Evolutionary conservation across 345 rosid species (phyloP).

Genomic region (Cardiospermum halicacabum): DNA sequence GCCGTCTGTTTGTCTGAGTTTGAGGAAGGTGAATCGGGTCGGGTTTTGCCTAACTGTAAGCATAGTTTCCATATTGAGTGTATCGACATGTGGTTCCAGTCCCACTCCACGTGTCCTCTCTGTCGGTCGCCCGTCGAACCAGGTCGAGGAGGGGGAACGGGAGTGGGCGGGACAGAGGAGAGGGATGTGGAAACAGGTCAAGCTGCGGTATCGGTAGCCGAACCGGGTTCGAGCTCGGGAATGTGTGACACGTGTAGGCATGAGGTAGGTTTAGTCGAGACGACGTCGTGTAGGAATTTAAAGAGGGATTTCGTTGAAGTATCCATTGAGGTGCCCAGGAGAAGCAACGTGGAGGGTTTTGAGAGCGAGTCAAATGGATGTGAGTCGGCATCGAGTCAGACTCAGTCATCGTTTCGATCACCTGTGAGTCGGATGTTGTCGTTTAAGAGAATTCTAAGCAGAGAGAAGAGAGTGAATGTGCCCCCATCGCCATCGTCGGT

Average conservation of each 20-base stretch:
- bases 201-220: conserved; percentile 13
- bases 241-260: conserved; percentile 24
- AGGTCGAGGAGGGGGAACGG: not conserved
- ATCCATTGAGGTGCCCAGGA: conserved; percentile 27
- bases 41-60: conserved; percentile 70
- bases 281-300: conserved; percentile 20
- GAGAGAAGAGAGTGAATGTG: conserved; percentile 36
- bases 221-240: conserved; percentile 28
- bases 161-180: not conserved
- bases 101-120: conserved; percentile 89
- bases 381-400: conserved; percentile 29
- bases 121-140: conserved; percentile 75
- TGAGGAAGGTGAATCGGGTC: conserved; percentile 72
- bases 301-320: conserved; percentile 35
- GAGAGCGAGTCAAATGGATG: conserved; percentile 25
- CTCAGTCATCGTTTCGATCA: conserved; percentile 37
- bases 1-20: conserved; percentile 87
- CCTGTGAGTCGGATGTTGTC: conserved; percentile 60
- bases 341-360: conserved; percentile 22
- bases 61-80: conserved; percentile 83
- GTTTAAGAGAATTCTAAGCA: conserved; percentile 46
- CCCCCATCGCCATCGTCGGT: conserved; percentile 19
- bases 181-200: too few species aligned
- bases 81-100: conserved; percentile 95
- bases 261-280: conserved; percentile 15